Evolutionary conservation across 2,329 filamentous ascomycete species (phyloP), one percentile per base, ranked within the genome.

Genomic region (Cryphonectria japonica): DNA sequence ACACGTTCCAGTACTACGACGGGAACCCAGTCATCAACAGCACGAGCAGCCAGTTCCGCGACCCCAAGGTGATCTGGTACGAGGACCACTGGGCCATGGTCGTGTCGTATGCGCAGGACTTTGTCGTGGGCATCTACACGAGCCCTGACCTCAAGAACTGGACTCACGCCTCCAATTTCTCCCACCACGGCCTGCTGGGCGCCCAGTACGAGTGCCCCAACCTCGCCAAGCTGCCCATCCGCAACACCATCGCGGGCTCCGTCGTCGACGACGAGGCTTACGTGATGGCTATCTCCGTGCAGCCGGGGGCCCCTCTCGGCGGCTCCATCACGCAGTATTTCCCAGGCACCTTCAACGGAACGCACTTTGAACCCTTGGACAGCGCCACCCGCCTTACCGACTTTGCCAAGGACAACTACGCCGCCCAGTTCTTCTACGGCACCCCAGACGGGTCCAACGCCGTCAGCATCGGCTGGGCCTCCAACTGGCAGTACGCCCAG

Each of bases 171-270:
- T 87, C 86, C 70, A 91, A 91, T 77, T 90, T 91, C 76, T 84
- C 85, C 3, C 79, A 83, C 70, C 78, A 84, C 62, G 86, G 85
- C 22, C 80, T 88, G 2, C 82, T 86, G 3, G 89, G 85, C 6
- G 75, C 84, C 0, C 87, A 90, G 75, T 91, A 89, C 75, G 89
- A 91, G 77, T 91, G 89, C 67, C 89, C 89, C 0, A 91, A 90
- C 73, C 77, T 91, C 52, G 83, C 91, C 1, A 80, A 83, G 43
- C 84, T 91, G 69, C 87, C 86, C 0, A 82, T 88, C 4, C 75
- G 76, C 7, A 75, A 76, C 66, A 68, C 67, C 26, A 69, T 66
- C 43, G 75, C 74, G 26, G 72, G 73, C 9, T 34, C 46, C 19
- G 73, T 81, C 71, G 68, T 79, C 3, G 81, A 84, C 9, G 37